Evolutionary conservation across 148 eudicot species (phyloP).

Genomic region (Amaranthus palmeri): DNA sequence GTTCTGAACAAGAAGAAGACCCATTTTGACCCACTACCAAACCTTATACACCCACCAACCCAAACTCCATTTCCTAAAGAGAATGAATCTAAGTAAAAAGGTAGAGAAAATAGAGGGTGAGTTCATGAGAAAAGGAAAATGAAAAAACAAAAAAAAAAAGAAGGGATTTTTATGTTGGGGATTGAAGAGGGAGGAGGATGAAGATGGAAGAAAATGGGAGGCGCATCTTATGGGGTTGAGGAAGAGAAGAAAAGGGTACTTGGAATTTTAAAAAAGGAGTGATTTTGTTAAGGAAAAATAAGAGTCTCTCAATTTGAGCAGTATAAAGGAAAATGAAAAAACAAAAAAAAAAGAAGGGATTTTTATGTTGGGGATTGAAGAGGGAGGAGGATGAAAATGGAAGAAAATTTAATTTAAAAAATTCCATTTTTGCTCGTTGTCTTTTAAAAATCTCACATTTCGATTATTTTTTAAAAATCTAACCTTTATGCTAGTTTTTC

Average conservation of each 20-base stretch:
- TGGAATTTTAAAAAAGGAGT: too few species aligned
- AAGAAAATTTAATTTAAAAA: too few species aligned
- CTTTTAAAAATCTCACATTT: too few species aligned
- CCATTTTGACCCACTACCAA: constrained; percentile 7
- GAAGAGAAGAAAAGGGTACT: too few species aligned
- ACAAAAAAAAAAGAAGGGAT: neutral
- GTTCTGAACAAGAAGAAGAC: too few species aligned
- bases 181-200: neutral
- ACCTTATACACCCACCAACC: constrained; percentile 28
- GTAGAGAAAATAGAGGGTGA: constrained; percentile 16
- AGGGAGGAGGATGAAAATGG: constrained; percentile 4
- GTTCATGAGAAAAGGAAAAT: constrained; percentile 23
- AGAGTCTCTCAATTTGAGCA: too few species aligned
- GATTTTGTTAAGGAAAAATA: too few species aligned
- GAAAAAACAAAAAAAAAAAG: neutral
- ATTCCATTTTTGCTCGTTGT: too few species aligned
- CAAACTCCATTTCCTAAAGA: constrained; percentile 26
- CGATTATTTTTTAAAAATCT: too few species aligned
- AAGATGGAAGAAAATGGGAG: constrained; percentile 26
- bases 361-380: constrained; percentile 10
- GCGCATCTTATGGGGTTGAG: constrained; percentile 22
- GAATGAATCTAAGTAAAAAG: too few species aligned
- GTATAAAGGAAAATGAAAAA: neutral
- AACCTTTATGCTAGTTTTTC: too few species aligned
- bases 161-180: constrained; percentile 1